phyloP scores from a whole-genome alignment of 108 stramenopile genomes.

The Skeletonema potamos region DNA sequence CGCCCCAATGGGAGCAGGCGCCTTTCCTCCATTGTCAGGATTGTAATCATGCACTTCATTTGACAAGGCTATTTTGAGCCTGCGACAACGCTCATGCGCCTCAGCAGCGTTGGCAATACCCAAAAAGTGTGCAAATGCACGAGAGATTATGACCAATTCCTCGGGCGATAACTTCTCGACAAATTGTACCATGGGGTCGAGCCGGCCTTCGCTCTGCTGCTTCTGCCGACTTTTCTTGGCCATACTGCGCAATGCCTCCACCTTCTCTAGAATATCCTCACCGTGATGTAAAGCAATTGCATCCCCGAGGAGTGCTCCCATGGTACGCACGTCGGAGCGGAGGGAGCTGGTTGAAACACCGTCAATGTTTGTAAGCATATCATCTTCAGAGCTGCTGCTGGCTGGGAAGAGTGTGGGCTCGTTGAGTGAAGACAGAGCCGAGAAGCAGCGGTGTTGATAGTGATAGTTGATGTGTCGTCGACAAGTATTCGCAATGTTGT shows the following conservation, averaged over 20 bases:
- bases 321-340: constrained; percentile 75
- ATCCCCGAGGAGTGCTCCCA: constrained; percentile 76
- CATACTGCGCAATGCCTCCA: constrained; percentile 63
- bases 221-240: constrained; percentile 63
- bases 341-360: constrained; percentile 16
- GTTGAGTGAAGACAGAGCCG: constrained; percentile 26
- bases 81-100: constrained; percentile 73
- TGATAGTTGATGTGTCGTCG: background rate
- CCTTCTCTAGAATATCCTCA: constrained; percentile 61
- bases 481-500: background rate
- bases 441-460: background rate
- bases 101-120: constrained; percentile 88
- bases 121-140: constrained; percentile 84
- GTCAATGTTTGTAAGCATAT: constrained; percentile 25
- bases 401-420: constrained; percentile 38
- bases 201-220: constrained; percentile 40
- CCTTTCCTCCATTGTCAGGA: constrained; percentile 5
- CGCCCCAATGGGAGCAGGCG: constrained; percentile 26
- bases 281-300: constrained; percentile 67
- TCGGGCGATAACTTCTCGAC: constrained; percentile 49
- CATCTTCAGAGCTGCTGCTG: constrained; percentile 14
- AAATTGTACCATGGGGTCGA: constrained; percentile 50
- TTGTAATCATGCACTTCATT: constrained; percentile 14
- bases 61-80: constrained; percentile 40
- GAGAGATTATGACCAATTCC: constrained; percentile 63